Evolutionary conservation across 371 early-diverging fungal genomes (phyloP), one percentile per base, ranked within the genome.

Genomic region (Rhizomucor pusillus): DNA sequence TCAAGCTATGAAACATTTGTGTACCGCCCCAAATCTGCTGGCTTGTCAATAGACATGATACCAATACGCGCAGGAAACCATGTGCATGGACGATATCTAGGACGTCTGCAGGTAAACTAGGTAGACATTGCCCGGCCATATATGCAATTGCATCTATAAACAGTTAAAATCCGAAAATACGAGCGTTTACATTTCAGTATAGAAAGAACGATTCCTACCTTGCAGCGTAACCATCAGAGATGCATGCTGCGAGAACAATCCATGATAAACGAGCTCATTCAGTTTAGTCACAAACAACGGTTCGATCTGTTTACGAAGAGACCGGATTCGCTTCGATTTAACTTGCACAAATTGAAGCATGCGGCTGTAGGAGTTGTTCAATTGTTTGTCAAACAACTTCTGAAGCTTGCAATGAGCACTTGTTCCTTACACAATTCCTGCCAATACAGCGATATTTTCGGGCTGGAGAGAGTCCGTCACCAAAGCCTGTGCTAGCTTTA

Each of bases 331-430:
- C 37, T 66, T 65, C 6, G 77, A 64, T n/a, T 69, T 70, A 5
- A 65, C 73, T 43, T 66, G 53, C 18, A 61, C 62, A 18, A 71
- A 77, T 44, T 77, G 71, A 9, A 77, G 34, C 50, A 62, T 67
- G 6, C 77, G 73, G 1, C 75, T 75, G 62, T 6, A 41, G 24
- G 18, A 45, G 1, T 20, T 20, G 6, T 7, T 3, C 3, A 22
- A 40, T 11, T 39, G 24, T 16, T 20, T 23, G 14, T 46, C 24
- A 46, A 18, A 3, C 19, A 9, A 7, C 22, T 2, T 2, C 5
- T 22, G 29, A 46, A 7, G 16, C 1, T 35, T 48, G 22, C 48
- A 14, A 39, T 23, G 20, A 14, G 7, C 11, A 65, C 5, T 29
- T 5, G 5, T 5, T 29, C 29, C 60, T 65, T 67, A 75, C 75